Evolutionary conservation across 2,329 filamentous ascomycete genomes (phyloP).

Genomic region (Sporothrix variecibatus): DNA sequence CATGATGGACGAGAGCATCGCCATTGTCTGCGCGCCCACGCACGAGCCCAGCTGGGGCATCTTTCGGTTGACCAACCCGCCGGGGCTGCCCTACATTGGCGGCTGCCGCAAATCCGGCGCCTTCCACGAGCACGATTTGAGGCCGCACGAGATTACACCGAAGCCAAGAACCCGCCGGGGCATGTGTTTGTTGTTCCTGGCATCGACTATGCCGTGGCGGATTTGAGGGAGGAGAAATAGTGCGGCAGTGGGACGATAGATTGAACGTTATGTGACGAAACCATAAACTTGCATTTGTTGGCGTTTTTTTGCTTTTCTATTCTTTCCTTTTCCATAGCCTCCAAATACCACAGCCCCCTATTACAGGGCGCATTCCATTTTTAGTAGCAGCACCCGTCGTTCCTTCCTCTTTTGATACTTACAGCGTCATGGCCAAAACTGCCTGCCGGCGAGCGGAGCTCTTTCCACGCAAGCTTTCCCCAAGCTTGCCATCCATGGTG

Average conservation of each 20-base stretch:
- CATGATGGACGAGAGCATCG: constrained; percentile 94
- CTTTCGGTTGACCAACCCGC: constrained; percentile 90
- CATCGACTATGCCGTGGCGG: constrained; percentile 61
- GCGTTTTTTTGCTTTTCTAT: neutral
- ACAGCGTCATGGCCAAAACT: neutral
- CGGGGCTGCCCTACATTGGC: constrained; percentile 82
- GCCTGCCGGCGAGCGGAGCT: neutral
- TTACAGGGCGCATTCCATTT: neutral
- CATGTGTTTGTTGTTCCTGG: constrained; percentile 70
- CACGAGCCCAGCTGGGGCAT: constrained; percentile 80
- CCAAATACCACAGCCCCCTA: neutral
- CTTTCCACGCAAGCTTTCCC: too few relatives aligned
- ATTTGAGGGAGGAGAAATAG: constrained; percentile 45
- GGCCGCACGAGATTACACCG: constrained; percentile 71
- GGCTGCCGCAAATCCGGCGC: constrained; percentile 75
- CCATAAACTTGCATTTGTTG: neutral
- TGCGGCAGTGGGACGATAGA: neutral
- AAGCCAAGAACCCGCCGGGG: constrained; percentile 65
- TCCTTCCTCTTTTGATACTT: neutral
- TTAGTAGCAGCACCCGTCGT: neutral
- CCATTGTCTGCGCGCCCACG: constrained; percentile 90
- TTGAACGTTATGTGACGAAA: neutral
- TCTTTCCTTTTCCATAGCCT: neutral
- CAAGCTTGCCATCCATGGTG: neutral
- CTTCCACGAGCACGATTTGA: constrained; percentile 72